Evolutionary conservation across 2,329 filamentous ascomycete species (phyloP).

Genomic region (Cladophialophora yegresii): DNA sequence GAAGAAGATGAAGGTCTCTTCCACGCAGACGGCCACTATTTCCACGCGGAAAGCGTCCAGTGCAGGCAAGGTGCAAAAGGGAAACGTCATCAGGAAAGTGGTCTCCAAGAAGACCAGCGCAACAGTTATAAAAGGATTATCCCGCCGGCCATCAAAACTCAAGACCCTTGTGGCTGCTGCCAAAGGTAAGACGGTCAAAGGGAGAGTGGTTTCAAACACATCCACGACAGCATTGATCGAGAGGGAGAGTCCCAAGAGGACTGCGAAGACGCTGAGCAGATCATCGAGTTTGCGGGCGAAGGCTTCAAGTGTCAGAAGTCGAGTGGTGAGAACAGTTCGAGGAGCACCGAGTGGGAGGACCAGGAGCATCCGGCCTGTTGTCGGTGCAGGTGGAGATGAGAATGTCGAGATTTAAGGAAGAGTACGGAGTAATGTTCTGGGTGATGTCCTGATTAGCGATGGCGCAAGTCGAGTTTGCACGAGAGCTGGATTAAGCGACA

Average conservation of each 20-base stretch:
- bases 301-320: constrained; percentile 32
- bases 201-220: constrained; percentile 28
- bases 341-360: constrained; percentile 23
- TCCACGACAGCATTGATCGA: constrained; percentile 29
- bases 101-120: constrained; percentile 19
- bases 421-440: not conserved
- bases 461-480: not conserved
- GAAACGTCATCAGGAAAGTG: constrained; percentile 22
- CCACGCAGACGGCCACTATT: constrained; percentile 15
- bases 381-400: constrained; percentile 14
- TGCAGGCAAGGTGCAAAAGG: constrained; percentile 27
- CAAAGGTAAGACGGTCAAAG: constrained; percentile 24
- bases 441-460: constrained; percentile 2
- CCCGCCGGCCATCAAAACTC: constrained; percentile 29
- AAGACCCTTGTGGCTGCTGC: constrained; percentile 25
- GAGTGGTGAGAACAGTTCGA: constrained; percentile 31
- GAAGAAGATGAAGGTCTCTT: constrained; percentile 29
- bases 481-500: not conserved
- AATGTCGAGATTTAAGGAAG: not conserved
- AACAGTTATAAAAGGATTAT: constrained; percentile 15
- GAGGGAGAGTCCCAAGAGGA: constrained; percentile 17
- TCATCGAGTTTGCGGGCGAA: constrained; percentile 32
- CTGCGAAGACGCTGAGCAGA: constrained; percentile 13
- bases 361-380: constrained; percentile 25
- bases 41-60: constrained; percentile 14